Evolutionary conservation across 2,329 filamentous ascomycete species (phyloP), one percentile per base, ranked within the genome.

Genomic region (Cladosporium sp.): DNA sequence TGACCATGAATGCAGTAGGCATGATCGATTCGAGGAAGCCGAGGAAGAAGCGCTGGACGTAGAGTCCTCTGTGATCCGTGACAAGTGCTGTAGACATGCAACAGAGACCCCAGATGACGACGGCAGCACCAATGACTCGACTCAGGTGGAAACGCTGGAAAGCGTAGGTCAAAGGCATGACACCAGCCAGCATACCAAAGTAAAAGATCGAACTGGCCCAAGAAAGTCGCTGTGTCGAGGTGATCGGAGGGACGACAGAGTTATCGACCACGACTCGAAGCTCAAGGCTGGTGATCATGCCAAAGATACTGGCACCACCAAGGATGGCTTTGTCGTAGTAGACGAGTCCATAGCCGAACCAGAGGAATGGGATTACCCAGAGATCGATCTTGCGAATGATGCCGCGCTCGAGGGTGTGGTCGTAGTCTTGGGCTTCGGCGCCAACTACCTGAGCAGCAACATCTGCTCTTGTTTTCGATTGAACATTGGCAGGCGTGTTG

Each of bases 201-300:
- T 92, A 93, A 79, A 93, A 92, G 71, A 92, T 82, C 0, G 89
- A 92, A 0, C 89, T 92, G 2, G 90, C 90, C 90, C 90, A 93
- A 69, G 85, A 88, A 30, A 93, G 83, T 13, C 90, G 84, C 0
- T 85, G 83, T 0, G 91, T 92, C 72, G 90, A 85, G 18, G 84
- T 85, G 0, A 84, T 84, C 0, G 85, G 82, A 0, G 88, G 88
- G 1, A 75, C 79, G 2, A 79, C 82, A 0, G 79, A 76, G n/a
- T 80, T 73, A 67, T 85, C 77, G 8, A 84, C 77, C 4, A 90
- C 78, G 32, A 82, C 39, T 49, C 62, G 82, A 49, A 93, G 84
- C 1, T 79, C 68, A 3, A 93, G 82, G 72, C 92, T 89, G 3
- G 80, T 79, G 0, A 89, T 91, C 89, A 93, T 91, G 68, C 90